Evolutionary conservation across 495 filamentous ascomycete species (phyloP).

Genomic region (Niebla homalea): DNA sequence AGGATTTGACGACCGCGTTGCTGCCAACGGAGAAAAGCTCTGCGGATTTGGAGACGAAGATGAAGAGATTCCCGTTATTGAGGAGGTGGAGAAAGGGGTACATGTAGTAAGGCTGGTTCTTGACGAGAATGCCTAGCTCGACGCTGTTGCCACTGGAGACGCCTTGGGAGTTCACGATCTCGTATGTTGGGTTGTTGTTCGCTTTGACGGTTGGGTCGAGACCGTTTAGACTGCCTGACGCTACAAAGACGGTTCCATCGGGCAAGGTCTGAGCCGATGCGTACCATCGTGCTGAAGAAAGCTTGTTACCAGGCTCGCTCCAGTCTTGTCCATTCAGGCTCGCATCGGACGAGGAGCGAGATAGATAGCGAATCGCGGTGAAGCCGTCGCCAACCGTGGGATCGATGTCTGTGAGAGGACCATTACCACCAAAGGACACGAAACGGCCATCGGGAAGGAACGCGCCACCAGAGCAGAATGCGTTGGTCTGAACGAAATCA

Average conservation of each 20-base stretch:
- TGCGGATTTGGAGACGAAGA: conserved; percentile 43
- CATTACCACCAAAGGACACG: conserved; percentile 45
- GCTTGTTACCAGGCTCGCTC: conserved; percentile 43
- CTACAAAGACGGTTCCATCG: conserved; percentile 43
- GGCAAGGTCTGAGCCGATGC: conserved; percentile 43
- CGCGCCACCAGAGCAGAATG: conserved; percentile 48
- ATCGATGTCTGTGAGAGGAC: conserved; percentile 39
- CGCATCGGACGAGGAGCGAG: conserved; percentile 33
- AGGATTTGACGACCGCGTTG: conserved; percentile 26
- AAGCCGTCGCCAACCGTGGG: conserved; percentile 47
- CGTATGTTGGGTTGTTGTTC: conserved; percentile 55
- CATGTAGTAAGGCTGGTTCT: conserved; percentile 53
- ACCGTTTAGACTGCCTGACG: conserved; percentile 49
- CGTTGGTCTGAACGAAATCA: conserved; percentile 31
- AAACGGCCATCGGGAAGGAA: conserved; percentile 45
- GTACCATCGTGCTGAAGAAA: conserved; percentile 45
- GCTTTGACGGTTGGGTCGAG: conserved; percentile 38
- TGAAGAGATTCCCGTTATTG: conserved; percentile 40
- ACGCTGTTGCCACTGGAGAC: conserved; percentile 30
- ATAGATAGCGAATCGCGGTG: conserved; percentile 40
- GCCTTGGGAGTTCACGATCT: conserved; percentile 37
- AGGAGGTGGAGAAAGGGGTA: conserved; percentile 52
- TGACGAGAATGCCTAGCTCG: conserved; percentile 36
- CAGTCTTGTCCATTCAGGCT: conserved; percentile 37
- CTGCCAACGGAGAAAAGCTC: conserved; percentile 38